Conservation (phyloP, 2,329 filamentous ascomycete species). For the Colletotrichum gigasporum region DNA sequence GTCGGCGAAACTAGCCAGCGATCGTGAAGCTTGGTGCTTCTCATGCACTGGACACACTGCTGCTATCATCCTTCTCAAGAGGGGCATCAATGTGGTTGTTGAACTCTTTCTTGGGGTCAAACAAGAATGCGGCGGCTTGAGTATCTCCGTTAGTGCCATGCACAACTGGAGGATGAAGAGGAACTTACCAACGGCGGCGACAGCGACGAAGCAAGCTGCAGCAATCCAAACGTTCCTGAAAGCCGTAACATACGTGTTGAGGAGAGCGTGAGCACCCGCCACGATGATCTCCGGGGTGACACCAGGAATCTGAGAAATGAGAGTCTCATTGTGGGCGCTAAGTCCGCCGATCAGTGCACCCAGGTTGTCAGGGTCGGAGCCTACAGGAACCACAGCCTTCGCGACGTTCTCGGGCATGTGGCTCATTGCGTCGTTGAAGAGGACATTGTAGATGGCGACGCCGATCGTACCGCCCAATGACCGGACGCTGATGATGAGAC, state of each 20-base stretch:
- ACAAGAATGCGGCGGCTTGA: conserved; percentile 28
- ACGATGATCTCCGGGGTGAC: conserved; percentile 40
- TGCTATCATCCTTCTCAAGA: conserved; percentile 42
- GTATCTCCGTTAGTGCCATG: background rate
- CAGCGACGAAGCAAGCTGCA: conserved; percentile 38
- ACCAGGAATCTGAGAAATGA: conserved; percentile 39
- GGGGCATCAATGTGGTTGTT: conserved; percentile 49
- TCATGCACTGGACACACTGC: conserved; percentile 20
- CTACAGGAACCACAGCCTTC: conserved; percentile 39
- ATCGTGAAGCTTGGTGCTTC: no score
- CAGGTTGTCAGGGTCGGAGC: conserved; percentile 36
- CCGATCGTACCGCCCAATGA: conserved; percentile 50
- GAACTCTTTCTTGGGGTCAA: conserved; percentile 46
- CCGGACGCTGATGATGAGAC: conserved; percentile 48
- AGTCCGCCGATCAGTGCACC: conserved; percentile 40
- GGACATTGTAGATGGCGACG: conserved; percentile 46
- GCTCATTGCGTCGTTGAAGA: conserved; percentile 40
- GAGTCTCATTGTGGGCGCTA: conserved; percentile 36
- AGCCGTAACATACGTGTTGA: conserved; percentile 39
- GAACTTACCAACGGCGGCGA: conserved; percentile 40
- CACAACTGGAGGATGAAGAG: background rate
- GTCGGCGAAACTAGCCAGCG: no score
- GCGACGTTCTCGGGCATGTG: conserved; percentile 43
- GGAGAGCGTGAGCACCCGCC: conserved; percentile 36
- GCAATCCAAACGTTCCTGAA: conserved; percentile 46